A percentile compares a stretch with the other conserved stretches of the same genome.
phyloP scores from a whole-genome alignment of 192 early-diverging fungal species.

The Coemansia sp. region DNA sequence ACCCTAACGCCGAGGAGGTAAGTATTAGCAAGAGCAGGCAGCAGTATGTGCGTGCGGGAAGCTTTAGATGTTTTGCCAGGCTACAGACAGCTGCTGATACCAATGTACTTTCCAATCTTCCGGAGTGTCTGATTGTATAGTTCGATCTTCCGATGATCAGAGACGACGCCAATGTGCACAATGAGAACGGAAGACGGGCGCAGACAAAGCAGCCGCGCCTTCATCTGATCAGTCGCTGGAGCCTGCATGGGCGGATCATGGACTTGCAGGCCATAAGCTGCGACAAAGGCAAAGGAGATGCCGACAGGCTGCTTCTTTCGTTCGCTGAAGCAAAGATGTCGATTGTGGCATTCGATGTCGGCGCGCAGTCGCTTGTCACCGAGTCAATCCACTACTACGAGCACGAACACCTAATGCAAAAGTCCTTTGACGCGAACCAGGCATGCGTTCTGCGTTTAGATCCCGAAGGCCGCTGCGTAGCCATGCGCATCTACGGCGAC shows the following conservation, averaged over 20 bases:
- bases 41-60: not conserved
- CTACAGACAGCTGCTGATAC: not conserved
- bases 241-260: slow-evolving; percentile 48
- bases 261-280: slow-evolving; percentile 38
- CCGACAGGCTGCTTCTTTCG: slow-evolving; percentile 43
- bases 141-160: slow-evolving; percentile 48
- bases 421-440: slow-evolving; percentile 42
- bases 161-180: slow-evolving; percentile 16
- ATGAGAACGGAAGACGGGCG: slow-evolving; percentile 2
- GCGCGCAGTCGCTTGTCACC: slow-evolving; percentile 77
- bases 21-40: not conserved
- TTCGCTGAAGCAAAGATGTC: slow-evolving; percentile 78
- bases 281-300: slow-evolving; percentile 14
- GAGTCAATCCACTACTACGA: slow-evolving; percentile 98
- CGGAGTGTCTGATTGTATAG: slow-evolving; percentile 10
- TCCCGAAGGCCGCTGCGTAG: slow-evolving; percentile 86
- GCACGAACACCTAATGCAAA: slow-evolving; percentile 84
- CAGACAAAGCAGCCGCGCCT: slow-evolving; percentile 43
- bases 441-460: slow-evolving; percentile 65
- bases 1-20: slow-evolving; percentile 23
- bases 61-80: not conserved
- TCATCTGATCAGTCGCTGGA: slow-evolving; percentile 44
- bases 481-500: slow-evolving; percentile 86
- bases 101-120: not conserved
- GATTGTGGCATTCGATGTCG: slow-evolving; percentile 79